Evolutionary conservation across 768 basidiomycete species (phyloP), one percentile per base, ranked within the genome.

Genomic region (Leucogyrophana mollusca): DNA sequence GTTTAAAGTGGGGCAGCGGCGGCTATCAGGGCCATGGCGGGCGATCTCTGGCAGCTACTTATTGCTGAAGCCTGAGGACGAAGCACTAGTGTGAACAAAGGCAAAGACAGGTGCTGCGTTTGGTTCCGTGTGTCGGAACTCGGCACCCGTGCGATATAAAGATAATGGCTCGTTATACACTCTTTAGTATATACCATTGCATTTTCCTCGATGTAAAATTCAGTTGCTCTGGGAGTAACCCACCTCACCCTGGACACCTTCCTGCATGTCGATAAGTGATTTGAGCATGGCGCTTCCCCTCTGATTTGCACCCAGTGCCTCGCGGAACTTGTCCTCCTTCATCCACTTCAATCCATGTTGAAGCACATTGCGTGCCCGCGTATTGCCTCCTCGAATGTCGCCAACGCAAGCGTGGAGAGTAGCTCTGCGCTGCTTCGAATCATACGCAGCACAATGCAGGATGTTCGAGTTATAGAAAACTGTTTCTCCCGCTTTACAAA

Each of bases 401-500:
- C 86, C 85, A 61, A 87, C 80, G 37, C 71, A 78, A 0, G 76
- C 87, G 52, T 90, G 89, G 5, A 91, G 71, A 2, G 88, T 90
- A 22, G 80, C 79, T 2, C 88, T 73, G 25, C 63, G 67, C 17
- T 61, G 58, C 16, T 60, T 60, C 1, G 74, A 67, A 47, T 72
- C 73, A 60, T 90, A 90, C 5, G 74, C 71, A 4, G 81, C 87
- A 45, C 85, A 85, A 54, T 90, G 88, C 9, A 90, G 69, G 47
- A 90, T 83, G 58, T 90, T 90, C 52, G 76, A 80, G 57, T 87
- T 87, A 61, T 90, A 90, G 62, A 90, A 90, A 18, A 86, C 84
- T 0, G 83, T 84, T 48, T 90, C 83, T 0, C 87, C 86, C 0
- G 81, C 86, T 84, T 45, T 21, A 14, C 4, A 10, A 24, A 3